Conservation (phyloP, 495 filamentous ascomycete species). For the Aspergillus olivimuriae region DNA sequence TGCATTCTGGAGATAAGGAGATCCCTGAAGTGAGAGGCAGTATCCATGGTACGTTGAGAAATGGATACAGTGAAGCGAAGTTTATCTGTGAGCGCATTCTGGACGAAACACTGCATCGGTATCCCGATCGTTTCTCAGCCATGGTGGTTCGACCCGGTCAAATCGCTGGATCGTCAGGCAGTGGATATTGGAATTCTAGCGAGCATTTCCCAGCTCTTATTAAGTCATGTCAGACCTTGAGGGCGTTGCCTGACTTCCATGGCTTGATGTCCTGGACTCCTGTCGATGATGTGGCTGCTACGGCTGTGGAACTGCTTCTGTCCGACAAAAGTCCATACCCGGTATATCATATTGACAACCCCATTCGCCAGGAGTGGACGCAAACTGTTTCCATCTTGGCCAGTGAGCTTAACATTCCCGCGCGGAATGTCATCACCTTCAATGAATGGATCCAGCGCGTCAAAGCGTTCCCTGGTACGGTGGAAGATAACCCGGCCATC, state of each 20-base stretch:
- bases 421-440: conserved; percentile 34
- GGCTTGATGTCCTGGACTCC: conserved; percentile 44
- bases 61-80: conserved; percentile 48
- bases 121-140: conserved; percentile 35
- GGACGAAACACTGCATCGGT: conserved; percentile 38
- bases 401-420: conserved; percentile 30
- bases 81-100: conserved; percentile 45
- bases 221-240: conserved; percentile 45
- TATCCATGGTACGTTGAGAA: conserved; percentile 32
- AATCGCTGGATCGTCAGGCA: conserved; percentile 41
- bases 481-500: conserved; percentile 43
- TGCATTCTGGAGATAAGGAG: conserved; percentile 13
- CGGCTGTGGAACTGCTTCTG: conserved; percentile 33
- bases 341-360: conserved; percentile 54
- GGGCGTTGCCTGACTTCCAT: conserved; percentile 34
- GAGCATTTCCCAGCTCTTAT: conserved; percentile 46
- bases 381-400: conserved; percentile 37
- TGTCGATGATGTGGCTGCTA: conserved; percentile 38
- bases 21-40: conserved; percentile 24
- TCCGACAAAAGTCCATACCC: conserved; percentile 19
- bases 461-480: conserved; percentile 12
- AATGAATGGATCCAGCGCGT: conserved; percentile 43
- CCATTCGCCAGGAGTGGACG: conserved; percentile 41
- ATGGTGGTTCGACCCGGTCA: conserved; percentile 44
- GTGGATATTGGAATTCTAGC: conserved; percentile 46